Conservation (phyloP, 495 filamentous ascomycete species). For the Penicillium taxi region DNA sequence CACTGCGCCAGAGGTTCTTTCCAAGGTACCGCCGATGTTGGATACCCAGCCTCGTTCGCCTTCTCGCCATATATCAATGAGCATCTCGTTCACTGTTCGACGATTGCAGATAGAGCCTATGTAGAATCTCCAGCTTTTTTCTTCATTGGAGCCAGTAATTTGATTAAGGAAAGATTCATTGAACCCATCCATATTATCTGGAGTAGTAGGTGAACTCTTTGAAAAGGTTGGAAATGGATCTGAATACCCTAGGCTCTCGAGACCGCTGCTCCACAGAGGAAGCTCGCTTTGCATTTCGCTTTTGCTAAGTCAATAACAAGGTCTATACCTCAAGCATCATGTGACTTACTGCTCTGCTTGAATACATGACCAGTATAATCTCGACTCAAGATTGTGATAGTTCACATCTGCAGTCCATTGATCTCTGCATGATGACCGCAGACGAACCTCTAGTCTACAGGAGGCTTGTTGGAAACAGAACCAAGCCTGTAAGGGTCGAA, state of each 20-base stretch:
- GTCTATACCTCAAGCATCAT: background rate
- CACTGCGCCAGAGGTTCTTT: conserved; percentile 9
- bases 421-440: conserved; percentile 18
- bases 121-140: conserved; percentile 22
- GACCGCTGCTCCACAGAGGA: conserved; percentile 21
- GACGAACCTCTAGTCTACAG: conserved; percentile 21
- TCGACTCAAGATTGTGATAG: conserved; percentile 22
- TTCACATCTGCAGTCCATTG: conserved; percentile 18
- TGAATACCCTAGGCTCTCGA: conserved; percentile 17
- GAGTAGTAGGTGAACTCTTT: conserved; percentile 2
- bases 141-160: conserved; percentile 12
- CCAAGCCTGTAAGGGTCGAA: conserved; percentile 21
- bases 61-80: conserved; percentile 19
- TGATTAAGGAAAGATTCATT: conserved; percentile 2
- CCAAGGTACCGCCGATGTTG: conserved; percentile 11
- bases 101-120: conserved; percentile 21
- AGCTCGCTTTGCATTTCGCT: conserved; percentile 23
- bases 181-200: conserved; percentile 12
- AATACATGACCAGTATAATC: conserved; percentile 25
- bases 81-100: conserved; percentile 21
- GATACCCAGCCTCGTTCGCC: conserved; percentile 18
- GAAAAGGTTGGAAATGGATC: conserved; percentile 16
- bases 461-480: conserved; percentile 26
- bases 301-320: background rate
- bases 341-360: conserved; percentile 20